A percentile compares a stretch with the other conserved stretches of the same genome.
phyloP scores from a whole-genome alignment of 345 rosid genomes.

The Eutrema yunnanense region DNA sequence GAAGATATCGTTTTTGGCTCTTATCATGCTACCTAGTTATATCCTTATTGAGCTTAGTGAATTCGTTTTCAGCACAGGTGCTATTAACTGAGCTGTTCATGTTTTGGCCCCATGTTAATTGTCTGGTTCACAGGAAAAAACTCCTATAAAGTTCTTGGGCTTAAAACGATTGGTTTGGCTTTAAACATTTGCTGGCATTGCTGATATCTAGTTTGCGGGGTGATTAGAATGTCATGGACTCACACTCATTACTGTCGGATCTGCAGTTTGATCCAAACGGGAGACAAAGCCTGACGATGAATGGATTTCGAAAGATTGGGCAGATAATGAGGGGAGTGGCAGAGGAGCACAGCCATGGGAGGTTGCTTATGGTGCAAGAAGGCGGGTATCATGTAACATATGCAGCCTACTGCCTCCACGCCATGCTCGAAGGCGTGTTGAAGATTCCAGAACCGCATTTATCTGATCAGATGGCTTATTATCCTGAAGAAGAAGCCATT shows the following conservation, averaged over 20 bases:
- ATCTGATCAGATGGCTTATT: conserved; percentile 57
- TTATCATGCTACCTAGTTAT: not conserved
- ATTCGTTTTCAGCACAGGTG: too few species aligned
- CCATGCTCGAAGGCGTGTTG: conserved; percentile 80
- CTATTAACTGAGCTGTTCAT: too few species aligned
- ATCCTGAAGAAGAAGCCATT: conserved; percentile 71
- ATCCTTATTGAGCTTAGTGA: too few species aligned
- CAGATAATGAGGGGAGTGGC: conserved; percentile 40
- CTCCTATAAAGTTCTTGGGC: not conserved
- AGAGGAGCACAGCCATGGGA: conserved; percentile 47
- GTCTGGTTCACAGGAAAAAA: too few species aligned
- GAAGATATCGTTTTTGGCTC: not conserved
- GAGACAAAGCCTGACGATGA: conserved; percentile 82
- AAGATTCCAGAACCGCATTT: conserved; percentile 44
- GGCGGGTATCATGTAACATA: conserved; percentile 88
- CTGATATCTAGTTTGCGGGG: not conserved
- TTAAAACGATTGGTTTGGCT: not conserved
- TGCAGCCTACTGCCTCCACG: conserved; percentile 89
- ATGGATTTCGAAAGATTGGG: conserved; percentile 69
- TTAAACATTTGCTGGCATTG: not conserved
- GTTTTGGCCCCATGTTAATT: too few species aligned
- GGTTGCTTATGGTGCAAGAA: conserved; percentile 81
- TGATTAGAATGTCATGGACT: not conserved
- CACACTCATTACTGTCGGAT: not conserved
- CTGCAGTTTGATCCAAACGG: conserved; percentile 91